Percentiles rank a stretch among this genome's conserved stretches.
Evolutionary conservation across 2,329 filamentous ascomycete genomes (phyloP).

Genomic region (Diplodia corticola): DNA sequence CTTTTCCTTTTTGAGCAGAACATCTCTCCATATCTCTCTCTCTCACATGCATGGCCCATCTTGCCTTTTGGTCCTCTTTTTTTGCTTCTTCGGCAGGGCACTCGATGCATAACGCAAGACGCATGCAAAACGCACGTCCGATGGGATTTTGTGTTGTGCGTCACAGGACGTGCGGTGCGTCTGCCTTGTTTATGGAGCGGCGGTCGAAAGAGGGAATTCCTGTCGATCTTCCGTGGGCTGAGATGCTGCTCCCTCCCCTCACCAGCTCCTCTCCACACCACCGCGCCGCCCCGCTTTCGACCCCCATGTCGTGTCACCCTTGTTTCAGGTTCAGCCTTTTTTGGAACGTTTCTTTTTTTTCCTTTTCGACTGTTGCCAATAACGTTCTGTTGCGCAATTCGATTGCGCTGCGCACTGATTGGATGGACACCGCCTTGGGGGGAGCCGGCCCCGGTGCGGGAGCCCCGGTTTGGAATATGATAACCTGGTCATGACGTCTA

Average conservation of each 20-base stretch:
- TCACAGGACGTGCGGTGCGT: neutral
- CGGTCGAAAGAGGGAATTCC: neutral
- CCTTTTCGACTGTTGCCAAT: too few relatives aligned
- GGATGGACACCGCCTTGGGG: neutral
- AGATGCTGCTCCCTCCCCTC: neutral
- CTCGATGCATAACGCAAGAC: neutral
- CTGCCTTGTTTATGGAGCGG: neutral
- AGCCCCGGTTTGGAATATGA: neutral
- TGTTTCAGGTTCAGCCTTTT: conserved; percentile 9
- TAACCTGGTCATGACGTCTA: neutral
- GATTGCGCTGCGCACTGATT: too few relatives aligned
- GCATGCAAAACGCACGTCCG: neutral
- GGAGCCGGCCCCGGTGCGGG: neutral
- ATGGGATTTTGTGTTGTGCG: neutral
- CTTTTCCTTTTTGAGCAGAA: neutral
- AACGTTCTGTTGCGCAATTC: neutral
- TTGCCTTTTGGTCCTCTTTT: neutral
- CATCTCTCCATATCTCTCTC: neutral
- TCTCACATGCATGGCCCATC: neutral
- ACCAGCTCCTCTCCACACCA: neutral
- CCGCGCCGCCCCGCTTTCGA: neutral
- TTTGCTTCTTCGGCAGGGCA: conserved; percentile 13
- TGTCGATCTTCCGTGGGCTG: neutral
- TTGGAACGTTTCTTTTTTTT: neutral
- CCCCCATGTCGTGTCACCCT: neutral